Percentiles rank a stretch among this genome's conserved stretches.
Conservation (phyloP, 163 green algal species). For the Prototheca cutis region DNA sequence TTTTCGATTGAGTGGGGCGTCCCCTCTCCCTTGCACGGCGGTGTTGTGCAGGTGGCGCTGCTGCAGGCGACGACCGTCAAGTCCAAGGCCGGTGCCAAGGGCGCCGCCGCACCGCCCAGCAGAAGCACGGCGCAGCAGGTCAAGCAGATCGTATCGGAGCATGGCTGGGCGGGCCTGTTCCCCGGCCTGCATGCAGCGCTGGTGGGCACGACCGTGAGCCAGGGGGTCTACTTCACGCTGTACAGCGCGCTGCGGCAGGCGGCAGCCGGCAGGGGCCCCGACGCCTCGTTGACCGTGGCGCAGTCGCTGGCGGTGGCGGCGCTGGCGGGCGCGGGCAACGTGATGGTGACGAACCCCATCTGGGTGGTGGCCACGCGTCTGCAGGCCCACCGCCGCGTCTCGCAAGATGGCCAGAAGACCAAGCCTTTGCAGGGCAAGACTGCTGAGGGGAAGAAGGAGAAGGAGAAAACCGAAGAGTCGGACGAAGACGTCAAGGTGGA, state of each 20-base stretch:
- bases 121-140: not conserved
- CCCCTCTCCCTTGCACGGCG: too few relatives aligned
- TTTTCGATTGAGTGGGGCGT: too few relatives aligned
- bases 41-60: conserved; percentile 37
- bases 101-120: not conserved
- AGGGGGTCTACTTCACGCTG: conserved; percentile 91
- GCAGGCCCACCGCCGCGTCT: conserved; percentile 32
- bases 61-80: conserved; percentile 39
- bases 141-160: conserved; percentile 40
- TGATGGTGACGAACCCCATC: conserved; percentile 89
- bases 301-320: conserved; percentile 65
- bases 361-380: conserved; percentile 71
- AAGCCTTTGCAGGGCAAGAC: too few relatives aligned
- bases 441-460: not conserved
- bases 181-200: conserved; percentile 58
- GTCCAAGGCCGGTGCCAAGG: conserved; percentile 5
- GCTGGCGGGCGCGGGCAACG: conserved; percentile 74
- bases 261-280: conserved; percentile 21
- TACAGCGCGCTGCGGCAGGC: conserved; percentile 26
- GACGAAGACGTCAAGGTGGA: not conserved
- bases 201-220: conserved; percentile 64
- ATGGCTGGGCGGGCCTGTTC: conserved; percentile 56
- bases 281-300: conserved; percentile 36
- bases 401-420: conserved; percentile 3
- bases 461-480: not conserved